Conservation (phyloP, 495 filamentous ascomycete species). For the Aspergillus mulundensis region DNA sequence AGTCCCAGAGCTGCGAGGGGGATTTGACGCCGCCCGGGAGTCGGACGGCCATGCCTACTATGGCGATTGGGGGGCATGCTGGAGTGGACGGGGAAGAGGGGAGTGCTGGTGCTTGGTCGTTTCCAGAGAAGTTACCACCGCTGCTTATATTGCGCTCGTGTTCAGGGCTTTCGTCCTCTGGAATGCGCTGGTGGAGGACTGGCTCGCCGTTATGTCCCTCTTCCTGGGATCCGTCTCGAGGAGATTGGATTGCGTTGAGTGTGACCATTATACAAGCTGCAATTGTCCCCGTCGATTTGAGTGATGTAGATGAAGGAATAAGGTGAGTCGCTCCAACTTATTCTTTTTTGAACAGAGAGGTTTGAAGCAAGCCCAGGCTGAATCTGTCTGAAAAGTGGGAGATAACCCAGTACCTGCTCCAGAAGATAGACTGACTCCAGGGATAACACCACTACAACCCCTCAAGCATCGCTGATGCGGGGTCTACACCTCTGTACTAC, state of each 20-base stretch:
- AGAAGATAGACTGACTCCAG: too few relatives aligned
- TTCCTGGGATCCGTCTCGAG: too few relatives aligned
- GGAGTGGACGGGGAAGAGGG: too few relatives aligned
- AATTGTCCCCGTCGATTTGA: too few relatives aligned
- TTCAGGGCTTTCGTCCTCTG: not conserved
- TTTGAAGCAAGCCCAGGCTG: too few relatives aligned
- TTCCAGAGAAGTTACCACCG: not conserved
- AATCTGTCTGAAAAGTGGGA: too few relatives aligned
- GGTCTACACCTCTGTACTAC: not conserved
- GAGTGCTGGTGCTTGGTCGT: not conserved
- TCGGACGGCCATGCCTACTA: constrained; percentile 22
- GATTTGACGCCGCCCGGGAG: constrained; percentile 43
- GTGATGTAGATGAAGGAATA: too few relatives aligned
- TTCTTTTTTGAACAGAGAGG: too few relatives aligned
- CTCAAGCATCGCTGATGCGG: not conserved
- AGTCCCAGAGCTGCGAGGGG: constrained; percentile 43
- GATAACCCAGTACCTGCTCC: not conserved
- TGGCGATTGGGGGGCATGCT: not conserved
- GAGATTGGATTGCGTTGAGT: not conserved
- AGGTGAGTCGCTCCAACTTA: too few relatives aligned
- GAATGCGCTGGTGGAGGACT: not conserved
- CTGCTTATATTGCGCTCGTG: not conserved
- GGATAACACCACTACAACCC: too few relatives aligned
- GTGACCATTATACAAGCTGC: not conserved
- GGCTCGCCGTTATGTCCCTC: not conserved